Conservation (phyloP, 257 asterid species). For the Datura wrightii region DNA sequence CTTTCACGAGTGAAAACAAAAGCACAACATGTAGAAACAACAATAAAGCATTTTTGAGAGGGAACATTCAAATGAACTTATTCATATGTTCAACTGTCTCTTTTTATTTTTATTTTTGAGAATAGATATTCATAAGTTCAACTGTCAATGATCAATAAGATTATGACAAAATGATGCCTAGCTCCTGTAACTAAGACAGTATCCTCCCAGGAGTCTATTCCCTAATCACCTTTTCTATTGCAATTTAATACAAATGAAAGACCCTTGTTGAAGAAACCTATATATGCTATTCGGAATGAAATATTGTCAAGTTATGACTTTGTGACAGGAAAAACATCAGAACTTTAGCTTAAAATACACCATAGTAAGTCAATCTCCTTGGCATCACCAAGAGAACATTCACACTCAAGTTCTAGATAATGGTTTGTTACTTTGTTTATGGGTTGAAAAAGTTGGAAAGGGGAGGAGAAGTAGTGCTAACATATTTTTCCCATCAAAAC, state of each 20-base stretch:
- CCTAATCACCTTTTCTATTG: constrained; percentile 13
- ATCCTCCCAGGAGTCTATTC: neutral
- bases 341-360: neutral
- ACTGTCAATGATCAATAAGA: neutral
- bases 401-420: constrained; percentile 8
- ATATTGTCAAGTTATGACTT: neutral
- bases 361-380: neutral
- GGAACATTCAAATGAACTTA: neutral
- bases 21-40: constrained; percentile 6
- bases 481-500: neutral
- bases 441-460: neutral
- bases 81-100: neutral
- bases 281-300: neutral
- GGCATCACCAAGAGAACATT: neutral
- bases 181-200: neutral
- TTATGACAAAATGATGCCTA: neutral
- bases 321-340: neutral
- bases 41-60: neutral
- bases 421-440: neutral
- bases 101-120: neutral
- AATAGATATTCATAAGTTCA: neutral
- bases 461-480: neutral
- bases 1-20: neutral
- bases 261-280: neutral
- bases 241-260: constrained; percentile 9